phyloP scores from a whole-genome alignment of 495 filamentous ascomycete genomes.

The Trichocladium uniseriatum region DNA sequence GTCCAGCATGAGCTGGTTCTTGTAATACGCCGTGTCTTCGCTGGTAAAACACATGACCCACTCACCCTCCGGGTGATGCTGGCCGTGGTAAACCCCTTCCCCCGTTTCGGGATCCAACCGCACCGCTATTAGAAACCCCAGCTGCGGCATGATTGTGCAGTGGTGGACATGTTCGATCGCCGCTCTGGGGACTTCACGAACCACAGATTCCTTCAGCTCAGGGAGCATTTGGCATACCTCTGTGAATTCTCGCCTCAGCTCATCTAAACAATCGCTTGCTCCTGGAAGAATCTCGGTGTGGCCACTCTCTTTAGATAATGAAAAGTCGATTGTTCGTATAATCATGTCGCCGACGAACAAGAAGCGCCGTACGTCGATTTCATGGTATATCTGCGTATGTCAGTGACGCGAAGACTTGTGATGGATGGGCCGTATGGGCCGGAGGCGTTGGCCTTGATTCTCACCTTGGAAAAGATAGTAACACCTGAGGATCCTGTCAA shows the following conservation, averaged over 20 bases:
- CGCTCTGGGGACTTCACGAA: conserved; percentile 51
- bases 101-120: conserved; percentile 53
- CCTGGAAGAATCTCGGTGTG: conserved; percentile 65
- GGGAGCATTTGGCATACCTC: conserved; percentile 66
- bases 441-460: background rate
- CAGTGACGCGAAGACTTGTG: background rate
- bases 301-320: conserved; percentile 62
- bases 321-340: conserved; percentile 70
- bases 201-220: conserved; percentile 52
- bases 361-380: conserved; percentile 45
- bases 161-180: conserved; percentile 44
- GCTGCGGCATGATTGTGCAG: conserved; percentile 80
- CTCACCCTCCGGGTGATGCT: conserved; percentile 39
- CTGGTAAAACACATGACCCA: conserved; percentile 79
- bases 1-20: conserved; percentile 73
- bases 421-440: background rate
- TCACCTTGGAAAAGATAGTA: conserved; percentile 50
- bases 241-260: conserved; percentile 66
- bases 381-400: conserved; percentile 25
- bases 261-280: conserved; percentile 67
- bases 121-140: conserved; percentile 81
- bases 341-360: conserved; percentile 60
- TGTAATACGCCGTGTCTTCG: conserved; percentile 71
- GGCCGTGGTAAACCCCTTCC: conserved; percentile 56
- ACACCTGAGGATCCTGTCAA: conserved; percentile 47